Evolutionary conservation across 129 eudicot genomes (phyloP).

Genomic region (Sambucus nigra): DNA sequence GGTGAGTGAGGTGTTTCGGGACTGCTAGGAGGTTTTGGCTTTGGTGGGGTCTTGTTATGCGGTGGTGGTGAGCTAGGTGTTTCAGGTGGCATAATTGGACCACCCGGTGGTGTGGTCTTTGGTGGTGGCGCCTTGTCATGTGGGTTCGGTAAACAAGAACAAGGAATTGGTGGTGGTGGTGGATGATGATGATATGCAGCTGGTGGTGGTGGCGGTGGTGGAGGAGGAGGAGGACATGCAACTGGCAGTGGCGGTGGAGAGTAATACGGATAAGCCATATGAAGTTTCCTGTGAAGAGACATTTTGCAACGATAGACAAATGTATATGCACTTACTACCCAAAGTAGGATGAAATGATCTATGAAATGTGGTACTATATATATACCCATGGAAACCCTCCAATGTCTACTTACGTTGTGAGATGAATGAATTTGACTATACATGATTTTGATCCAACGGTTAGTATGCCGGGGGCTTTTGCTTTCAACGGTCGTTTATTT

Average conservation of each 20-base stretch:
- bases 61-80: constrained; percentile 29
- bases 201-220: constrained; percentile 3
- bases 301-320: not conserved
- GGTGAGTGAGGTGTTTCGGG: constrained; percentile 15
- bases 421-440: too few species aligned
- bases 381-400: not conserved
- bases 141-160: too few species aligned
- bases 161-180: constrained; percentile 33
- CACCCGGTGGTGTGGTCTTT: constrained; percentile 17
- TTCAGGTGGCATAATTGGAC: constrained; percentile 20
- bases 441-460: too few species aligned
- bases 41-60: constrained; percentile 15
- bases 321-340: not conserved
- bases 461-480: too few species aligned
- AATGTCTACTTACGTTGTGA: too few species aligned
- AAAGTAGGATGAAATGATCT: not conserved
- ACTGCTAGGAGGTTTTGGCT: not conserved
- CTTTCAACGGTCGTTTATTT: too few species aligned
- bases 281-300: constrained; percentile 7
- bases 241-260: constrained; percentile 16
- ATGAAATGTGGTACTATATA: not conserved
- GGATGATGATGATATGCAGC: not conserved
- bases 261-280: not conserved
- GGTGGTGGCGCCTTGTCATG: constrained; percentile 8
- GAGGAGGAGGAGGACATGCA: constrained; percentile 5